Evolutionary conservation across 2,329 filamentous ascomycete species (phyloP).

Genomic region (Colletotrichum sp.): DNA sequence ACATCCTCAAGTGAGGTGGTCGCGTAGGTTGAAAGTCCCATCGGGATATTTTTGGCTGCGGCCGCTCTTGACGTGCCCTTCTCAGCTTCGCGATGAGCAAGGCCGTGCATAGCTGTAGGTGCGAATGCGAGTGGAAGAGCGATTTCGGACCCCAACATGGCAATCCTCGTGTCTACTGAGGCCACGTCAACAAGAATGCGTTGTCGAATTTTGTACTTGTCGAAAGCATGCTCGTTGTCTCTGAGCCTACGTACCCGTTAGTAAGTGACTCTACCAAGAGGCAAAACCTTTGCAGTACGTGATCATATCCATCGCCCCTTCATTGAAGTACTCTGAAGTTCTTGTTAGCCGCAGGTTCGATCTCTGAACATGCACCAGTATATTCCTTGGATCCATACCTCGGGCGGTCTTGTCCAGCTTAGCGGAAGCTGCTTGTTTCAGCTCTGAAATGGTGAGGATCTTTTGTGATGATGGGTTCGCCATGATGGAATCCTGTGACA

Average conservation of each 20-base stretch:
- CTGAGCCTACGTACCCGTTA: neutral
- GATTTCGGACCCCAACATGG: neutral
- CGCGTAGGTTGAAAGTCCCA: neutral
- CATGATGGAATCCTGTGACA: neutral
- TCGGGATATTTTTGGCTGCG: neutral
- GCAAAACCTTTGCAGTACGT: neutral
- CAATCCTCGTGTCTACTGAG: neutral
- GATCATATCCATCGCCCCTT: neutral
- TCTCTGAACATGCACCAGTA: neutral
- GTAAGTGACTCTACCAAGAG: neutral
- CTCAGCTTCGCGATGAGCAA: neutral
- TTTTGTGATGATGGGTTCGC: neutral
- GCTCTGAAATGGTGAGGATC: neutral
- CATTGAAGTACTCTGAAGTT: neutral
- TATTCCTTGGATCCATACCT: neutral
- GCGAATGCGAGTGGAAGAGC: neutral
- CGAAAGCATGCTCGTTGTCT: neutral
- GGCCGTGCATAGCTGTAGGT: neutral
- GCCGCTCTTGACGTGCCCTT: neutral
- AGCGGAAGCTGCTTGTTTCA: neutral
- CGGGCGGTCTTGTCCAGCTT: neutral
- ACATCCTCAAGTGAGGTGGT: neutral
- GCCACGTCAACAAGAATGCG: neutral
- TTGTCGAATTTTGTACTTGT: neutral
- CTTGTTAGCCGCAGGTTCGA: neutral